These are phyloP conservation scores for Paramecium sonneborni DNA, from an alignment of 73 alveolate species.

Conservation along the genomic window DNA sequence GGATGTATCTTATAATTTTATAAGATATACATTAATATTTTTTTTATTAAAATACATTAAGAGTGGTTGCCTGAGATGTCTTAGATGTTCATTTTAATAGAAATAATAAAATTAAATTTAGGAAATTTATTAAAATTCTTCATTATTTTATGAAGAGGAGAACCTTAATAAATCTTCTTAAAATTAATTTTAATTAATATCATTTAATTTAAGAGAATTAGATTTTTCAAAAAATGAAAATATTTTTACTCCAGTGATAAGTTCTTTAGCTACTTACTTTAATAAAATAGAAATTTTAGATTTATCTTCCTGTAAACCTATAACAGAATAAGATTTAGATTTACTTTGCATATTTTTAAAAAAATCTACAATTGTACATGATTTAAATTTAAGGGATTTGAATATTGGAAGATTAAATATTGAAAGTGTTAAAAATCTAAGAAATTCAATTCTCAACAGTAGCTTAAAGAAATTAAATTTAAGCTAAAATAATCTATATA, in stretches of 20 bases:
- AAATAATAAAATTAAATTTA: neutral
- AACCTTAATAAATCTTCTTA: neutral
- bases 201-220: slow-evolving; percentile 29
- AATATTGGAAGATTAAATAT: neutral
- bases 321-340: slow-evolving; percentile 2
- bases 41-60: neutral
- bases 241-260: neutral
- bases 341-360: neutral
- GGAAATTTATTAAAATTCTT: neutral
- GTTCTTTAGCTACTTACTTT: slow-evolving; percentile 11
- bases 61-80: neutral
- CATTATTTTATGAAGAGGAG: neutral
- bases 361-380: neutral
- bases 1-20: neutral
- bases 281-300: slow-evolving; percentile 16
- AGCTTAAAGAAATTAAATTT: neutral
- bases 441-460: neutral
- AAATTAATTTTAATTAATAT: neutral
- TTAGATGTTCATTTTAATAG: neutral
- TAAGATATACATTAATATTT: neutral
- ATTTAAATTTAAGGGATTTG: slow-evolving; percentile 14
- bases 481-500: neutral
- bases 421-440: neutral
- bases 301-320: slow-evolving; percentile 16
- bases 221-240: neutral